phyloP scores from a whole-genome alignment of 257 asterid species.

The Solanum paucissectum region DNA sequence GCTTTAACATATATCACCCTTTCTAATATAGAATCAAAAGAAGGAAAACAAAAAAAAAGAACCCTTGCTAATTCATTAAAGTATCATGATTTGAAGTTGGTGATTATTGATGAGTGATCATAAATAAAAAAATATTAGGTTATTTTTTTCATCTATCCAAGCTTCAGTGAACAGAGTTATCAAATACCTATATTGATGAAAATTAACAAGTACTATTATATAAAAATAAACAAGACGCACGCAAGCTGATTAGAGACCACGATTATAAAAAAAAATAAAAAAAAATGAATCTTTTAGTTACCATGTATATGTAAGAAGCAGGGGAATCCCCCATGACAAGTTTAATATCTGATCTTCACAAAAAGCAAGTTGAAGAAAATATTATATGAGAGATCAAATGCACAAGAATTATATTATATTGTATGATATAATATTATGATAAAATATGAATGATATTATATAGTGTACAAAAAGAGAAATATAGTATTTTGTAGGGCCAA shows the following conservation, averaged over 20 bases:
- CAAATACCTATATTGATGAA: no score
- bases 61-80: neutral
- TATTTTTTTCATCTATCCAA: no score
- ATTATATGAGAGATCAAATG: neutral
- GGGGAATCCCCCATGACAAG: constrained; percentile 54
- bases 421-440: neutral
- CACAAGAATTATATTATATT: neutral
- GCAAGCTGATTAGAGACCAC: rapidly evolving
- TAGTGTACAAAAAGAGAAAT: neutral
- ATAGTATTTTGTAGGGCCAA: constrained; percentile 20
- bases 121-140: no score
- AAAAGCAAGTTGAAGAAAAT: neutral
- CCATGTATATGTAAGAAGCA: constrained; percentile 69
- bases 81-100: neutral
- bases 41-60: neutral
- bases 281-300: neutral
- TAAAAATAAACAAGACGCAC: neutral
- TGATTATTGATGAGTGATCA: no score
- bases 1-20: neutral
- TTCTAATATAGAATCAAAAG: neutral
- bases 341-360: neutral
- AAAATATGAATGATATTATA: neutral
- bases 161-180: no score
- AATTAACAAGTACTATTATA: no score
- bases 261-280: neutral